A percentile compares a stretch with the other conserved stretches of the same genome.
Conservation (phyloP, 306 rosid genomes). For the Canavalia gladiata region DNA sequence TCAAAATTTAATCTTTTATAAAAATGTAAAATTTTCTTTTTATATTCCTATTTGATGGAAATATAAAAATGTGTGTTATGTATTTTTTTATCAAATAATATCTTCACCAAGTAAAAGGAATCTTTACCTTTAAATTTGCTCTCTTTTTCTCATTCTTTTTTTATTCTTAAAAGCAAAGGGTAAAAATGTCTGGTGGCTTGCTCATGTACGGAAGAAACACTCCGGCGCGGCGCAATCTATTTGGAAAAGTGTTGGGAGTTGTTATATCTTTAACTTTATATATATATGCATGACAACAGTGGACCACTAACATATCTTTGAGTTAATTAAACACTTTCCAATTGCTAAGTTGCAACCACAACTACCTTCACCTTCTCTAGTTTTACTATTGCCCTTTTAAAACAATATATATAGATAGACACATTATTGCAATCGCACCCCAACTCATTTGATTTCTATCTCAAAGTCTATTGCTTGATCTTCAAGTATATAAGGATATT, state of each 20-base stretch:
- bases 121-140: neutral
- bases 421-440: slow-evolving; percentile 3
- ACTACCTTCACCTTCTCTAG: neutral
- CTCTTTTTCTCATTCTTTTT: neutral
- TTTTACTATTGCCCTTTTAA: neutral
- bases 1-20: too few relatives aligned
- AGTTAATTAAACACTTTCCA: slow-evolving; percentile 1
- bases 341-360: slow-evolving; percentile 20
- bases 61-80: too few relatives aligned
- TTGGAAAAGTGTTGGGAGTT: neutral
- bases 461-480: neutral
- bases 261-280: too few relatives aligned
- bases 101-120: neutral
- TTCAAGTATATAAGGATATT: neutral
- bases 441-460: neutral
- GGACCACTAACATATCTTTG: slow-evolving; percentile 6
- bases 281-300: neutral
- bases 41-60: too few relatives aligned
- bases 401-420: neutral
- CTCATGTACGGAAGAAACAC: neutral
- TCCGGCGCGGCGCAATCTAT: slow-evolving; percentile 30
- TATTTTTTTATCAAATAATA: too few relatives aligned
- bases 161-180: neutral
- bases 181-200: neutral
- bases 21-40: too few relatives aligned